Conservation (phyloP, 495 filamentous ascomycete species). For the Aspergillus leporis region DNA sequence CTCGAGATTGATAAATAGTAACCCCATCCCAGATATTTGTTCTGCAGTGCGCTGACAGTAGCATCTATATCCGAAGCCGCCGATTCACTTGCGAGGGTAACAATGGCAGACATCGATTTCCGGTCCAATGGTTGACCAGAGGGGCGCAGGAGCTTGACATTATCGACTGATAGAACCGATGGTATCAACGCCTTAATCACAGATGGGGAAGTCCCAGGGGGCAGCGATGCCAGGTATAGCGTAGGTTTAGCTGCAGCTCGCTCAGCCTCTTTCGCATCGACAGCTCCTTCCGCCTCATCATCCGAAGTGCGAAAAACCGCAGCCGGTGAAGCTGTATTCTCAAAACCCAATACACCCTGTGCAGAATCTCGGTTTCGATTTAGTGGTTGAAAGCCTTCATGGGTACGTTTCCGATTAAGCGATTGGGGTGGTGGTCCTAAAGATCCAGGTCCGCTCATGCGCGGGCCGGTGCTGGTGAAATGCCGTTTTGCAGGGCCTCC, state of each 20-base stretch:
- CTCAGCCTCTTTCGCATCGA: constrained; percentile 59
- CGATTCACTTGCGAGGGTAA: constrained; percentile 82
- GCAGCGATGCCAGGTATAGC: constrained; percentile 66
- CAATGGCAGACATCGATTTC: constrained; percentile 78
- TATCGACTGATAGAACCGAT: constrained; percentile 67
- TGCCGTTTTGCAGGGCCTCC: constrained; percentile 54
- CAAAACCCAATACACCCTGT: constrained; percentile 56
- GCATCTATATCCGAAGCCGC: constrained; percentile 83
- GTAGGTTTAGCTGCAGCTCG: constrained; percentile 83
- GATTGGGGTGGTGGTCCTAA: constrained; percentile 63
- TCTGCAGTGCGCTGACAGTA: constrained; percentile 74
- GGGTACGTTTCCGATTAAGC: constrained; percentile 50
- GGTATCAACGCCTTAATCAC: constrained; percentile 75
- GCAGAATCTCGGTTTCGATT: constrained; percentile 40
- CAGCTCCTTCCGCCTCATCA: constrained; percentile 51
- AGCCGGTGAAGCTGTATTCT: constrained; percentile 47
- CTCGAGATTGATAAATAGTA: constrained; percentile 80
- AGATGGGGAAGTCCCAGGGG: constrained; percentile 66
- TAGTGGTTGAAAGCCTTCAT: constrained; percentile 45
- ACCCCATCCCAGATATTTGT: constrained; percentile 83
- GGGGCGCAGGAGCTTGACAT: constrained; percentile 71
- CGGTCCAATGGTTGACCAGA: constrained; percentile 62
- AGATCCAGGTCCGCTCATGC: constrained; percentile 75
- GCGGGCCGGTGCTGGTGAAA: constrained; percentile 50
- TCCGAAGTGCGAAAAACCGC: constrained; percentile 52